Percentiles rank a stretch among this genome's conserved stretches.
These are phyloP conservation scores for Leptosphaerulina australis DNA, from an alignment of 2,329 filamentous ascomycete genomes.

Conservation along the genomic window DNA sequence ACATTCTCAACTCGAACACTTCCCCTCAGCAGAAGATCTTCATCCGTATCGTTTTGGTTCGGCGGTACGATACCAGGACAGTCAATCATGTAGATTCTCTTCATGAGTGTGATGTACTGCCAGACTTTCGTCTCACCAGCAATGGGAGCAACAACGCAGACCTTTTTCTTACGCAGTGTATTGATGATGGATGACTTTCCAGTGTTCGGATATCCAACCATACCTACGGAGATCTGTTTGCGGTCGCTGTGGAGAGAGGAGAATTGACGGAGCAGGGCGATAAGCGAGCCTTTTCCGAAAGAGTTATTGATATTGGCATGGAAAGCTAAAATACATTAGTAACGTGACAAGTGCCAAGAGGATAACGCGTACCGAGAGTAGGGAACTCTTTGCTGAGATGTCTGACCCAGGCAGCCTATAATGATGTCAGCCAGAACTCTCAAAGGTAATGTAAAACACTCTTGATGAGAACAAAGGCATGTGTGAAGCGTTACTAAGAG, in stretches of 20 bases:
- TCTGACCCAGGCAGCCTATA: slow-evolving; percentile 90
- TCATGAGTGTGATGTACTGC: slow-evolving; percentile 97
- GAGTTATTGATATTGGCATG: slow-evolving; percentile 94
- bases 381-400: slow-evolving; percentile 87
- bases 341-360: not conserved
- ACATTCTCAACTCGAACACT: slow-evolving; percentile 96
- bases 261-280: slow-evolving; percentile 90
- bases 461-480: slow-evolving; percentile 51
- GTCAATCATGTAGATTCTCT: slow-evolving; percentile 92
- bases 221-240: slow-evolving; percentile 92
- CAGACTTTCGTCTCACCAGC: slow-evolving; percentile 97
- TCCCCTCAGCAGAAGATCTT: slow-evolving; percentile 87
- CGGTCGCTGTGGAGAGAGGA: slow-evolving; percentile 85
- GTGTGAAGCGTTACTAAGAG: slow-evolving; percentile 99
- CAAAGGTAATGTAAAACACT: slow-evolving; percentile 25
- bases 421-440: slow-evolving; percentile 32
- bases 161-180: slow-evolving; percentile 90
- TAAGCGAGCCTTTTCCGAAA: slow-evolving; percentile 94
- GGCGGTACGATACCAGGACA: slow-evolving; percentile 96
- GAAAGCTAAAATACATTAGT: slow-evolving; percentile 65
- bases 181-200: slow-evolving; percentile 98
- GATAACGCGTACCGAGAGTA: slow-evolving; percentile 63
- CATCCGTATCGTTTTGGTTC: slow-evolving; percentile 78
- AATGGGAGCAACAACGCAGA: slow-evolving; percentile 91
- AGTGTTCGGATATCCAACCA: slow-evolving; percentile 89